phyloP scores from a whole-genome alignment of 345 rosid genomes.

The Nephelium lappaceum region DNA sequence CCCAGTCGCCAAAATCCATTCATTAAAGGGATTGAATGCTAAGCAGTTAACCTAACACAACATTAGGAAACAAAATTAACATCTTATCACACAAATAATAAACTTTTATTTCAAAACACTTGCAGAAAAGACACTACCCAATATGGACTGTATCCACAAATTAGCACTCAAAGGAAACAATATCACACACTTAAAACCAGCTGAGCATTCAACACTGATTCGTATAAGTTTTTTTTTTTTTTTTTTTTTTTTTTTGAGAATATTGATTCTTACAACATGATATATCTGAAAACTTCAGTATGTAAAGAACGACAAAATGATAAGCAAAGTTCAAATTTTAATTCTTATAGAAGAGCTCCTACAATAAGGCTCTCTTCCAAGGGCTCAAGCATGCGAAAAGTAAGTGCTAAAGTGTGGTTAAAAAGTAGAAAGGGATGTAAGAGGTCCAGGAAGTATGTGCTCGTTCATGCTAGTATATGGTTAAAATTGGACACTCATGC shows the following conservation, averaged over 20 bases:
- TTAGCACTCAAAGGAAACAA: background rate
- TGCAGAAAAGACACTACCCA: background rate
- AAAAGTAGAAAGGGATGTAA: background rate
- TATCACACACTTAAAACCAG: background rate
- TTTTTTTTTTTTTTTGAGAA: too few species aligned
- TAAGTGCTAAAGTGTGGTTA: background rate
- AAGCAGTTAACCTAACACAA: constrained; percentile 82
- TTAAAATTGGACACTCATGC: background rate
- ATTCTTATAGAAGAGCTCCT: background rate
- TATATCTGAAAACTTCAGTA: background rate
- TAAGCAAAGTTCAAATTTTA: background rate
- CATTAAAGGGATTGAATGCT: constrained; percentile 98
- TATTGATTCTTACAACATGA: too few species aligned
- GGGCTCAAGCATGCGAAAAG: background rate
- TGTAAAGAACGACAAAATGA: background rate
- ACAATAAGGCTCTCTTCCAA: background rate
- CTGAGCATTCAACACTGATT: background rate
- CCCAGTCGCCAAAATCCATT: constrained; percentile 98
- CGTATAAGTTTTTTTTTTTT: too few species aligned
- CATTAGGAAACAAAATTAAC: constrained; percentile 3
- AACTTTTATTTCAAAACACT: background rate
- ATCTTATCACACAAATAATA: constrained; percentile 7
- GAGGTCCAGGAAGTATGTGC: background rate
- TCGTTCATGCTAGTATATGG: background rate
- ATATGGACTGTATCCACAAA: background rate